Base-by-base conservation (phyloP, 2,329 filamentous ascomycete species). In the Colletotrichum destructivum region DNA sequence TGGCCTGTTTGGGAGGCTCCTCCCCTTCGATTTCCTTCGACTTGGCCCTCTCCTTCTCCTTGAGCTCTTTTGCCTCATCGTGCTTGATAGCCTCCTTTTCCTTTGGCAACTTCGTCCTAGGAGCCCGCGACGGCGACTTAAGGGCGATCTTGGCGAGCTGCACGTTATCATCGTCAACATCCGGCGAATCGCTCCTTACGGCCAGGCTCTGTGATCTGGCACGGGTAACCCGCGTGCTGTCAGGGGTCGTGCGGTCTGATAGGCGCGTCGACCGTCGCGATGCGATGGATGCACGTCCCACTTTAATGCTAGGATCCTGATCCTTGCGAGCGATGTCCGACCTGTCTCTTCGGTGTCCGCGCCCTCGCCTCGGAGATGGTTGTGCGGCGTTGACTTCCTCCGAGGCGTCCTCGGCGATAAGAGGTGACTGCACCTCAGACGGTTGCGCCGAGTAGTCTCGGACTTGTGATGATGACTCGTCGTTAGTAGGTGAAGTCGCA, bases 121-220 rank as follows among this genome's bases (percentile, higher is more conserved):
- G 26, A 9, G 52, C 49, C 38, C 73, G 71, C 46, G 78, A 79
- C 0, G 79, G 78, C 6, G 79, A 81, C 35, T 75, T 75, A 4
- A 80, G 68, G 13, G 79, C 77, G 5, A 76, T 78, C 42, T 75
- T 76, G n/a, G 80, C 80, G 3, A 81, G 75, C 51, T 72, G 75
- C 54, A 80, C 72, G 61, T 78, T 79, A 38, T 76, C 75, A 40
- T 77, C 73, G 7, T 71, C 61, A 5, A 73, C 74, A 15, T 72
- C 69, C 7, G 76, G 73, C 15, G 74, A 77, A 35, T 72, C 59
- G 61, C 76, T 75, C 55, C 71, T 74, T 40, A 76, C 74, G 1
- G 47, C 69, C 38, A 79, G 21, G 35, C 78, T 80, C 60, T 71
- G 72, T 3, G 79, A 80, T 15, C 77, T 75, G 1, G 74, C 75